Percentiles rank a stretch among this genome's conserved stretches.
Conservation (phyloP, 768 basidiomycete species). For the Russula abietina region DNA sequence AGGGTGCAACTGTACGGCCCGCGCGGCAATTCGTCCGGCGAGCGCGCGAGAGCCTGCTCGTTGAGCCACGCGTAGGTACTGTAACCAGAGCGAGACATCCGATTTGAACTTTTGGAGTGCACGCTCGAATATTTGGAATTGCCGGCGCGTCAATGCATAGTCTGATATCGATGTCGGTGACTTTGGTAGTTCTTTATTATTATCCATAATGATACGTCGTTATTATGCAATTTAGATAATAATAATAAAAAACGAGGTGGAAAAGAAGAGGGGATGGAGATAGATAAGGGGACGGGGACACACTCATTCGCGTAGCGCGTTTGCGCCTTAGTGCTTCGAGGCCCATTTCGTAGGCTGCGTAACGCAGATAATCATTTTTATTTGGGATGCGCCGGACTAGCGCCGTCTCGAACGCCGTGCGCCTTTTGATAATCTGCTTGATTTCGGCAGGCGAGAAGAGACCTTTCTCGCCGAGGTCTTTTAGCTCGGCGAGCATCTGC, state of each 20-base stretch:
- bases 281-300: constrained; percentile 25
- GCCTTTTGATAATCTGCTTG: constrained; percentile 76
- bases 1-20: constrained; percentile 88
- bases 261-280: not conserved
- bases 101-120: constrained; percentile 84
- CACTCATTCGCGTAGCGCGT: constrained; percentile 66
- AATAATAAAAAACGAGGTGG: not conserved
- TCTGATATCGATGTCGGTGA: constrained; percentile 64
- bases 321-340: constrained; percentile 77
- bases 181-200: constrained; percentile 11
- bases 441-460: constrained; percentile 82
- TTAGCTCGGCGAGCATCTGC: constrained; percentile 91
- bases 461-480: constrained; percentile 79
- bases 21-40: constrained; percentile 75
- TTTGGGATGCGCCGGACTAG: constrained; percentile 79
- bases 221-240: too few species aligned
- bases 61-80: constrained; percentile 83
- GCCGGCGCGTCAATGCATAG: constrained; percentile 76
- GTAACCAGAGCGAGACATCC: constrained; percentile 82
- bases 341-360: constrained; percentile 87
- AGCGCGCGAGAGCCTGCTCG: constrained; percentile 71
- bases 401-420: constrained; percentile 77
- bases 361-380: constrained; percentile 85
- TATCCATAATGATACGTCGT: too few species aligned
- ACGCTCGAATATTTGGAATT: constrained; percentile 87